Percentiles rank a stretch among this genome's conserved stretches.
phyloP scores from a whole-genome alignment of 345 rosid genomes.

The Syzygium grande region DNA sequence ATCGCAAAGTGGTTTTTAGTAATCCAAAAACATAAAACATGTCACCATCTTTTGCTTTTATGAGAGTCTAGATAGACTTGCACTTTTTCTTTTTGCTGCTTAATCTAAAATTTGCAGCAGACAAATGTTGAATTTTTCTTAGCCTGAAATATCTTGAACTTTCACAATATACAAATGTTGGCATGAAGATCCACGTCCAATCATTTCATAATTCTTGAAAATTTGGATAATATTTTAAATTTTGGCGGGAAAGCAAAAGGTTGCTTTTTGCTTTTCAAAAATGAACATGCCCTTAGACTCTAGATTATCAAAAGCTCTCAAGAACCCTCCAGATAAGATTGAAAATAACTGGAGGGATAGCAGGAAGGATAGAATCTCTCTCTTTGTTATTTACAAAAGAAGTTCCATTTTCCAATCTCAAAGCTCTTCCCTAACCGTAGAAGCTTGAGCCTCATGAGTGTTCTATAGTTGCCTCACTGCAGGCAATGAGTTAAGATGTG shows the following conservation, averaged over 20 bases:
- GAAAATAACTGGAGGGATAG: neutral
- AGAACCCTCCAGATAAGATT: neutral
- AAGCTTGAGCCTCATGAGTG: neutral
- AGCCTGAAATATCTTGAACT: neutral
- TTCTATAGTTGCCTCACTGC: neutral
- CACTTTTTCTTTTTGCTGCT: neutral
- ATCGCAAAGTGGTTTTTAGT: neutral
- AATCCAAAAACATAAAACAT: neutral
- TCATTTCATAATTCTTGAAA: neutral
- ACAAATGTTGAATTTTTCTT: neutral
- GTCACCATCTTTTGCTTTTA: neutral
- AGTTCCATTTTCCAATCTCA: neutral
- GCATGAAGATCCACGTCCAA: neutral
- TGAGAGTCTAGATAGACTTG: neutral
- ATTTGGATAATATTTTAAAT: neutral
- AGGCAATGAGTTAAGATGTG: neutral
- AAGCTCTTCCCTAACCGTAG: neutral
- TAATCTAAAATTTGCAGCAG: neutral
- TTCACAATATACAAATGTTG: neutral
- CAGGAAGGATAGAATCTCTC: neutral
- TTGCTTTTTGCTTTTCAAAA: neutral
- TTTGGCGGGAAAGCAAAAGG: neutral
- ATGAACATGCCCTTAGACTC: neutral
- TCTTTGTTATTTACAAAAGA: neutral
- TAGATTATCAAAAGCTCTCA: neutral